Evolutionary conservation across 257 asterid species (phyloP).

Genomic region (Plantago ovata): DNA sequence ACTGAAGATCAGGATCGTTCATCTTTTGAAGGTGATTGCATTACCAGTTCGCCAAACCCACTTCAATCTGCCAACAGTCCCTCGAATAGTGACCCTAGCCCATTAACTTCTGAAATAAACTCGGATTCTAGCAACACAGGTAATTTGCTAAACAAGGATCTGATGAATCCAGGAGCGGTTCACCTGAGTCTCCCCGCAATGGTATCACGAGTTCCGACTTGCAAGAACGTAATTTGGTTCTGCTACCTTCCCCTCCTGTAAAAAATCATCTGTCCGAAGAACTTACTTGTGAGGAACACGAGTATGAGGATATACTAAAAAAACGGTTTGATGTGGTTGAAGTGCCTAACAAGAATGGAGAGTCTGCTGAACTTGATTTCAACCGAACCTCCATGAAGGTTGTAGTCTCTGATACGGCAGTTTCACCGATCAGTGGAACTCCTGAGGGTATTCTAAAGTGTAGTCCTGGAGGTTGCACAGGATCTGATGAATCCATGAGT

Average conservation of each 20-base stretch:
- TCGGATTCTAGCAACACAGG: slow-evolving; percentile 9
- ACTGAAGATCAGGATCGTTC: slow-evolving; percentile 24
- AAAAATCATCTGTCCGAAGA: slow-evolving; percentile 19
- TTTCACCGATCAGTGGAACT: slow-evolving; percentile 19
- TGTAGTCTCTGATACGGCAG: slow-evolving; percentile 18
- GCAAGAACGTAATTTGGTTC: slow-evolving; percentile 18
- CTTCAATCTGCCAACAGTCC: slow-evolving; percentile 13
- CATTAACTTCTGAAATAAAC: slow-evolving; percentile 19
- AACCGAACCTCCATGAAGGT: slow-evolving; percentile 17
- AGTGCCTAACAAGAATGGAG: slow-evolving; percentile 6
- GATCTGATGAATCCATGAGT: slow-evolving; percentile 26
- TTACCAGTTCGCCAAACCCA: slow-evolving; percentile 21
- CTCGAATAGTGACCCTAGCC: slow-evolving; percentile 19
- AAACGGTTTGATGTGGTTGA: slow-evolving; percentile 14
- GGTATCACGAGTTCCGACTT: slow-evolving; percentile 5
- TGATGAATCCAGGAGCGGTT: slow-evolving; percentile 6
- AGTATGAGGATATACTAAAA: slow-evolving; percentile 14
- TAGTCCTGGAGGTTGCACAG: slow-evolving; percentile 75
- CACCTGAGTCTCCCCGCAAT: slow-evolving; percentile 8
- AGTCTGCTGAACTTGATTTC: slow-evolving; percentile 4
- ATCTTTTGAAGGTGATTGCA: slow-evolving; percentile 23
- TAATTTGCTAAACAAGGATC: slow-evolving; percentile 16
- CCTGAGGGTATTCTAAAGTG: slow-evolving; percentile 65
- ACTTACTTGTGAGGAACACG: slow-evolving; percentile 23
- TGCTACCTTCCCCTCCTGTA: slow-evolving; percentile 14